Evolutionary conservation across 2,329 filamentous ascomycete species (phyloP), one percentile per base, ranked within the genome.

Genomic region (Diaporthe citriasiana): DNA sequence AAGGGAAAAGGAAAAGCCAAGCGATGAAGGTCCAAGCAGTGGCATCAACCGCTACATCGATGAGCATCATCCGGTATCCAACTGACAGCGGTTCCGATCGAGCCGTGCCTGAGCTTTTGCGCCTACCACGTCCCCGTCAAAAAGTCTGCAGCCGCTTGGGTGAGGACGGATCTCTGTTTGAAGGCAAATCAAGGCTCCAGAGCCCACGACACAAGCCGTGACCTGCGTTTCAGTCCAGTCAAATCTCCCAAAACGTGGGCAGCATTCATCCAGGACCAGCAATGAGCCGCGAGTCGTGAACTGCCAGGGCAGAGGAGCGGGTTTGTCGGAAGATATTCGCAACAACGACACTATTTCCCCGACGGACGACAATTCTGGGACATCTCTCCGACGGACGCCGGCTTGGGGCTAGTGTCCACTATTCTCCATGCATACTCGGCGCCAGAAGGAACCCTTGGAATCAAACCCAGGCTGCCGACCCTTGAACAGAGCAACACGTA

Each of bases 1-100:
- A 76, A 76, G 25, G 73, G 74, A 27, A 84, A 84, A 75, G 82
- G 79, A 47, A 84, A 83, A 76, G 75, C 78, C 2, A 82, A 80
- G 76, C 75, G 78, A 75, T 82, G 77, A 81, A 35, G 25, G 45
- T 3, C 30, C n/a, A 40, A 38, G n/a, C 63, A 38, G 45, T 40
- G 47, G 22, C 47, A 22, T 51, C 9, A 27, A 30, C 13, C 27
- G 33, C 47, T 40, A 27, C 33, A 6, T 40, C 22, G 45, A 51
- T 8, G 12, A 40, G 22, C 13, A 27, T 22, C 33, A 19, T 40
- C 47, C 33, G 4, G 15, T 30, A 38, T 2, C 13, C 40, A 22
- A 4, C 9, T 40, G 13, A 22, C 63, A 25, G 30, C 30, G 27
- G 33, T 22, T 53, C 8, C 47, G 47, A 53, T 53, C 22, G 30